Percentiles rank a stretch among this genome's conserved stretches.
phyloP scores from a whole-genome alignment of 2,329 filamentous ascomycete species.

The Monosporascus sp. region DNA sequence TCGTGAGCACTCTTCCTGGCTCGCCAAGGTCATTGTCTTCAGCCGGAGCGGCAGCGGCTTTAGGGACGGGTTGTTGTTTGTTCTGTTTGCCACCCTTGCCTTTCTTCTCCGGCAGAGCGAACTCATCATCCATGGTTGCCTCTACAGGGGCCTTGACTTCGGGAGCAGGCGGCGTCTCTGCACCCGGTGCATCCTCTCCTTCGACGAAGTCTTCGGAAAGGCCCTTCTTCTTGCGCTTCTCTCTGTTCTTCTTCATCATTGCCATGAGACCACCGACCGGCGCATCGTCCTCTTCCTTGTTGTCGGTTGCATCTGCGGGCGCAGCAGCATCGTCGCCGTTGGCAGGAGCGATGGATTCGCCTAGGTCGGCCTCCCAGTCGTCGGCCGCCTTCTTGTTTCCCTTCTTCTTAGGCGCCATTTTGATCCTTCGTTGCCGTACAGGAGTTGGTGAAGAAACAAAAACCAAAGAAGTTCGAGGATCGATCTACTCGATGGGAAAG shows the following conservation, averaged over 20 bases:
- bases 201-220: conserved; percentile 67
- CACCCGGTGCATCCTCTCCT: conserved; percentile 53
- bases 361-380: conserved; percentile 92
- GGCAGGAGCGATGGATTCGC: conserved; percentile 66
- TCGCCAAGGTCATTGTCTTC: conserved; percentile 48
- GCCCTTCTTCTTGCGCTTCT: conserved; percentile 89
- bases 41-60: conserved; percentile 38
- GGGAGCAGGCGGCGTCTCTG: conserved; percentile 42
- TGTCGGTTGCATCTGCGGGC: conserved; percentile 43
- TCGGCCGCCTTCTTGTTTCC: conserved; percentile 76
- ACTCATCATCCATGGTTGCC: conserved; percentile 79
- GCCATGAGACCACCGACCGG: conserved; percentile 69
- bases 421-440: conserved; percentile 17
- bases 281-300: conserved; percentile 48
- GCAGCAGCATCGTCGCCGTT: conserved; percentile 46
- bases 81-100: conserved; percentile 54
- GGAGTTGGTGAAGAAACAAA: not conserved
- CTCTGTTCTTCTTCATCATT: conserved; percentile 75
- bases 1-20: conserved; percentile 74
- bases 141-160: conserved; percentile 72
- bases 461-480: not conserved
- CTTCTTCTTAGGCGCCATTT: conserved; percentile 95
- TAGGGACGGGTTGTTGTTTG: conserved; percentile 39
- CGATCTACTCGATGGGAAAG: not conserved
- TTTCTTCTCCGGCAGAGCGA: conserved; percentile 74